These are phyloP conservation scores for Amylostereum areolatum DNA, from an alignment of 1,284 basidiomycete species.

Conservation along the genomic window DNA sequence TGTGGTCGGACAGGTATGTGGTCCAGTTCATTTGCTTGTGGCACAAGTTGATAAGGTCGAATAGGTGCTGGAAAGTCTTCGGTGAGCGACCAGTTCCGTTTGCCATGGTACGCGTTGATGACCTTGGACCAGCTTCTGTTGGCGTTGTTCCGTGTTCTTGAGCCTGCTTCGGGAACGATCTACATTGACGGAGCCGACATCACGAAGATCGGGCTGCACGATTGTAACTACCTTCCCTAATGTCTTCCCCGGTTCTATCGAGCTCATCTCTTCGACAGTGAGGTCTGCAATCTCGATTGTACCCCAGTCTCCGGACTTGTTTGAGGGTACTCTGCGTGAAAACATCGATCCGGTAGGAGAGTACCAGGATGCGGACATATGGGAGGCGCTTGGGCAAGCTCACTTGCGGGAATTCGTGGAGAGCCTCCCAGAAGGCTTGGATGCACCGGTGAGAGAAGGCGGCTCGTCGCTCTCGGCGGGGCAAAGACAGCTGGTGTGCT, in stretches of 20 bases:
- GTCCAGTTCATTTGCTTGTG: too few species aligned
- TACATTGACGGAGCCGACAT: constrained; percentile 83
- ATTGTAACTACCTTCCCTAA: constrained; percentile 39
- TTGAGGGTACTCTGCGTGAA: constrained; percentile 82
- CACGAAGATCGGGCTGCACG: constrained; percentile 76
- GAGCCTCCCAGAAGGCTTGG: constrained; percentile 65
- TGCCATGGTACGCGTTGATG: background rate
- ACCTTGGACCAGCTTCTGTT: constrained; percentile 41
- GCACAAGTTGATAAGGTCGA: too few species aligned
- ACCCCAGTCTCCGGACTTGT: constrained; percentile 78
- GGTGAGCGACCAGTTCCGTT: constrained; percentile 33
- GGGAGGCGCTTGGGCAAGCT: constrained; percentile 74
- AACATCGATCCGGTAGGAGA: constrained; percentile 78
- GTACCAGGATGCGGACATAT: constrained; percentile 74
- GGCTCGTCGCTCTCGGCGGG: constrained; percentile 82
- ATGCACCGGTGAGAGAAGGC: constrained; percentile 75
- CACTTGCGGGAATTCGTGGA: constrained; percentile 71
- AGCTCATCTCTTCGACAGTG: constrained; percentile 32
- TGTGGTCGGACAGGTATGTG: constrained; percentile 69
- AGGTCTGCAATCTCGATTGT: constrained; percentile 82
- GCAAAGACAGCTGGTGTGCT: constrained; percentile 82
- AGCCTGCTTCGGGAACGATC: constrained; percentile 76
- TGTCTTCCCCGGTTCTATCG: constrained; percentile 1
- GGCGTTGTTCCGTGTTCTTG: constrained; percentile 78
- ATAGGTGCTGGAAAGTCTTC: constrained; percentile 83